Evolutionary conservation across 1,139 yeast genomes (phyloP), one percentile per base, ranked within the genome.

Genomic region (Protomyces inouyei): DNA sequence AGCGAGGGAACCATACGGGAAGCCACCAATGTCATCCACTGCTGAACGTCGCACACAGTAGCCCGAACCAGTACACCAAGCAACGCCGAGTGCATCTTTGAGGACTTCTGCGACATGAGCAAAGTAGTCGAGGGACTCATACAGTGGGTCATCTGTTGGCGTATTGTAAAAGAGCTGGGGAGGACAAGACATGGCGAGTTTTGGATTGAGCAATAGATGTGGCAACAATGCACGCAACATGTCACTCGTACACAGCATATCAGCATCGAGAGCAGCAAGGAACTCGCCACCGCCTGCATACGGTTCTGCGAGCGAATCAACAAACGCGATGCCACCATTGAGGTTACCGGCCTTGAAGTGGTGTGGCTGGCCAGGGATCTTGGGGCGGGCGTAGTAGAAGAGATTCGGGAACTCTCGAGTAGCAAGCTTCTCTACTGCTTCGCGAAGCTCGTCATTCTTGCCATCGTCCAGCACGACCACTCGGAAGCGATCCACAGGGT

Each of bases 291-390:
- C 56, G 25, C 56, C 56, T 3, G 36, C 46, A 8, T 14, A 32
- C 5, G 54, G 54, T 21, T n/a, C 38, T 12, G 38, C 12, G 12
- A 53, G 51, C 16, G 56, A 3, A 16, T 53, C 56, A 23, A 8
- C 8, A 9, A 51, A 51, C 6, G 32, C 45, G 5, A 53, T 14
- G 16, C 56, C 56, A 4, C n/a, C 16, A 6, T 53, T 53, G 32
- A 53, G 56, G 6, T 53, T 53, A 1, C 56, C 56, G 6, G 56
- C 56, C 46, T 53, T 53, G 56, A n/a, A 53, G 18, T 53, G 56
- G 32, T 53, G 56, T 21, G 56, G 56, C 16, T 36, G 45, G 12
- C 56, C 56, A 23, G 40, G 40, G 21, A 53, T 37, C n/a, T 53
- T 53, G 36, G 46, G 2, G 16, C 56, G 56, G 3, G 56, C n/a